phyloP scores from a whole-genome alignment of 768 basidiomycete genomes.

The Kwoniella shandongensis region DNA sequence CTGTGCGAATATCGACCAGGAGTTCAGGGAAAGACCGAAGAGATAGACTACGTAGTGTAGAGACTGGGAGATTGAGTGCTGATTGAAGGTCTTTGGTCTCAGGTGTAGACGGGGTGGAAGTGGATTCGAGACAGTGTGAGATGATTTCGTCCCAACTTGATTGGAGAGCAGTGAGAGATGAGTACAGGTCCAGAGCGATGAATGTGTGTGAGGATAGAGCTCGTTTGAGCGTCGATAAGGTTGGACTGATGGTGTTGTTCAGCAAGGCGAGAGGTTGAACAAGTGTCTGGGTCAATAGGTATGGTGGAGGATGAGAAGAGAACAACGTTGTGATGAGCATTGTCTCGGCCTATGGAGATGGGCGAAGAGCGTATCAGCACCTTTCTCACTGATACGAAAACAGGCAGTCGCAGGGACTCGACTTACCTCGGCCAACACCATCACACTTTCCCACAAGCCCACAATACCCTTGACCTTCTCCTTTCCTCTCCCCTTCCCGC shows the following conservation, averaged over 20 bases:
- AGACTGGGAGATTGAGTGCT: slow-evolving; percentile 17
- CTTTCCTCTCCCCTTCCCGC: slow-evolving; percentile 31
- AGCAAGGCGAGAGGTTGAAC: slow-evolving; percentile 16
- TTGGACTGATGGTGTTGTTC: slow-evolving; percentile 25
- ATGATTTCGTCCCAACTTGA: slow-evolving; percentile 36
- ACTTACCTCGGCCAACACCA: slow-evolving; percentile 46
- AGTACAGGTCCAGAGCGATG: slow-evolving; percentile 47
- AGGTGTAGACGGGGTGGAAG: slow-evolving; percentile 17
- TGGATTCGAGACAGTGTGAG: slow-evolving; percentile 33
- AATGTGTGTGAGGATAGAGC: slow-evolving; percentile 43
- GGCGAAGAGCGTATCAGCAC: neutral
- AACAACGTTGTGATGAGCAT: slow-evolving; percentile 44
- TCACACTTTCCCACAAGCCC: slow-evolving; percentile 37
- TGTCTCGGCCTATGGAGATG: slow-evolving; percentile 41
- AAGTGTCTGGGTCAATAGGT: slow-evolving; percentile 27
- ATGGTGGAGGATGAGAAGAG: slow-evolving; percentile 28
- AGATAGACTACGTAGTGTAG: slow-evolving; percentile 27
- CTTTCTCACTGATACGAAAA: too few relatives aligned
- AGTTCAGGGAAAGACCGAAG: slow-evolving; percentile 50
- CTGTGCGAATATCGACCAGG: slow-evolving; percentile 46
- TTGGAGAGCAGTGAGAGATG: slow-evolving; percentile 27
- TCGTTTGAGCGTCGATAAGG: slow-evolving; percentile 41
- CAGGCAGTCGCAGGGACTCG: neutral
- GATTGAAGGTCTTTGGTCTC: slow-evolving; percentile 16
- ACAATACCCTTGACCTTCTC: slow-evolving; percentile 38